Evolutionary conservation across 305 asterid species (phyloP).

Genomic region (Fraxinus xanthoxyloides): DNA sequence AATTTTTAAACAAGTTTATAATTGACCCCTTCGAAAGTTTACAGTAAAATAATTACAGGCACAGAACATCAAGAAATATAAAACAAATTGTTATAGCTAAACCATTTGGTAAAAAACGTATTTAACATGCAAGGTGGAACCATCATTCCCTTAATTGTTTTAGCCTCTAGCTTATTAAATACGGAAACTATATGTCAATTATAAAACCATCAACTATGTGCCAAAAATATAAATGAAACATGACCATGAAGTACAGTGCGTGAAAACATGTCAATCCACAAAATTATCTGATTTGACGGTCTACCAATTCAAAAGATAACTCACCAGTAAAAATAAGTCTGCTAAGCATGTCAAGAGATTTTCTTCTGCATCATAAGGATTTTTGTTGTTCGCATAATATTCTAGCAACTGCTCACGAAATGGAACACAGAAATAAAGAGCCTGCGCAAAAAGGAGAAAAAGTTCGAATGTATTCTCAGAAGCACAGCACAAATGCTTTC

Average conservation of each 20-base stretch:
- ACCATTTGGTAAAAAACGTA: slow-evolving; percentile 6
- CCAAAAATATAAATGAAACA: background rate
- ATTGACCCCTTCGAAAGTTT: background rate
- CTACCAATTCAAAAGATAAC: slow-evolving; percentile 8
- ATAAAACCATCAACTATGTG: background rate
- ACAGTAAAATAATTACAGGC: slow-evolving; percentile 1
- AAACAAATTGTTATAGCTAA: slow-evolving; percentile 1
- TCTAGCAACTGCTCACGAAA: slow-evolving; percentile 91
- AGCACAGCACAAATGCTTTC: background rate
- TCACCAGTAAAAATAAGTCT: slow-evolving; percentile 84
- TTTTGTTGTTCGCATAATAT: slow-evolving; percentile 70
- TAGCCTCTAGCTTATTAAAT: background rate
- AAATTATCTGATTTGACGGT: slow-evolving; percentile 3
- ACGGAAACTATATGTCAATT: background rate
- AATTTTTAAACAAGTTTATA: background rate
- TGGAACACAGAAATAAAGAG: slow-evolving; percentile 91
- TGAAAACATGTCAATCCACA: slow-evolving; percentile 4
- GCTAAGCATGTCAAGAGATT: slow-evolving; percentile 87
- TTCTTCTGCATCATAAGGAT: slow-evolving; percentile 71
- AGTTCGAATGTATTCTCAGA: background rate
- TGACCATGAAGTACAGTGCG: slow-evolving; percentile 13
- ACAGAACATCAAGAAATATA: background rate
- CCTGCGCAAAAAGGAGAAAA: slow-evolving; percentile 50
- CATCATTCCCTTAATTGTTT: background rate
- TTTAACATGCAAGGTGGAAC: background rate